Evolutionary conservation across 2,329 filamentous ascomycete genomes (phyloP), one percentile per base, ranked within the genome.

Genomic region (Dactylellina drechsleri): DNA sequence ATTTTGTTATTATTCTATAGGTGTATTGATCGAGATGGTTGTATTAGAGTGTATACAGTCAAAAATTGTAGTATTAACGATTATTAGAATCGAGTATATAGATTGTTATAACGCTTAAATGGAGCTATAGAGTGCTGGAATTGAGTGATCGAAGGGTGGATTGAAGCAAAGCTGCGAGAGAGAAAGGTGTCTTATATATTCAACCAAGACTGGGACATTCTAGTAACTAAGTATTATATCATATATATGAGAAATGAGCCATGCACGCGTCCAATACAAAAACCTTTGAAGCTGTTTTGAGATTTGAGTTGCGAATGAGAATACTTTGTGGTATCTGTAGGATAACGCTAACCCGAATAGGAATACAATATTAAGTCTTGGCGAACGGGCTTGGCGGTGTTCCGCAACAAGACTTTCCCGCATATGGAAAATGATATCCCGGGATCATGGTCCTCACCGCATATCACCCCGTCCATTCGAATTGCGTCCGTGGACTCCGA

Each of bases 351-450:
- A 49, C 45, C 70, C 50, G 15, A 74, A 67, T 7, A 5, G 70
- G 70, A 54, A 74, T 62, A 74, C 70, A 74, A 74, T 74, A 15
- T 74, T 41, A n/a, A n/a, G 7, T 52, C 70, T 74, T 74, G 70
- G 70, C 62, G 26, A 36, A 16, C 6, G 40, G 53, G 6, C n/a
- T 45, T 60, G 26, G 47, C 31, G 31, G n/a, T 16, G 53, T 52
- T 71, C 58, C 59, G 31, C 47, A 60, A 66, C 20, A 47, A n/a
- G 60, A 53, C 52, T 50, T 59, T 47, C 31, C 60, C 68, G 56
- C 45, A 52, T 73, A 57, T 20, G 56, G 60, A 66, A 60, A 60
- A 66, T 54, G 56, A 73, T 73, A 65, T 73, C 50, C 45, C 47
- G 20, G 60, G 18, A 58, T 23, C 18, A 58, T 36, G 28, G 50